Evolutionary conservation across 2,329 filamentous ascomycete genomes (phyloP).

Genomic region (Nemania sp.): DNA sequence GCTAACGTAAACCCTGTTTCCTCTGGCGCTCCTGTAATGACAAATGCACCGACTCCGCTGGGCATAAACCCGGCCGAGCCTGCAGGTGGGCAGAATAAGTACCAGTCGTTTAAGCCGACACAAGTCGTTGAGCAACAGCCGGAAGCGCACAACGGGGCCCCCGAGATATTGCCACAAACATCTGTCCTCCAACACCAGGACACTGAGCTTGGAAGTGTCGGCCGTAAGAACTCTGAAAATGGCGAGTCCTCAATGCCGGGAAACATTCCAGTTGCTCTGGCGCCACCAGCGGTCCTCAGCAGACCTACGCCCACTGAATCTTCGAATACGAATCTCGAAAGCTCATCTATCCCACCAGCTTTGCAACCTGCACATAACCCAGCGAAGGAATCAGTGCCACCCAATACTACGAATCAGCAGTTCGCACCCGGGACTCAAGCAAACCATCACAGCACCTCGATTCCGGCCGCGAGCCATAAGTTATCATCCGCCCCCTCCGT

Average conservation of each 20-base stretch:
- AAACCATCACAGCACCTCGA: slow-evolving; percentile 32
- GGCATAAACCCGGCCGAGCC: background rate
- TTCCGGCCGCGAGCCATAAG: background rate
- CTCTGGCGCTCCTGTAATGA: background rate
- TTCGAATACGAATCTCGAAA: slow-evolving; percentile 2
- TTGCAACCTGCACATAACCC: slow-evolving; percentile 27
- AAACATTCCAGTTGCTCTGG: slow-evolving; percentile 26
- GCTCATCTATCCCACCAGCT: slow-evolving; percentile 22
- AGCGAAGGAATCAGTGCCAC: slow-evolving; percentile 3
- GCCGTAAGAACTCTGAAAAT: slow-evolving; percentile 30
- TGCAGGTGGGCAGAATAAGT: slow-evolving; percentile 28
- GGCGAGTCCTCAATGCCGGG: slow-evolving; percentile 7
- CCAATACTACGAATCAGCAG: slow-evolving; percentile 10
- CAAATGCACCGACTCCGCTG: slow-evolving; percentile 11
- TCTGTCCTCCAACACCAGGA: slow-evolving; percentile 38
- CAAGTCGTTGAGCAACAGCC: slow-evolving; percentile 16
- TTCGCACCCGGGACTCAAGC: slow-evolving; percentile 28
- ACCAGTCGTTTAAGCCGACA: slow-evolving; percentile 32
- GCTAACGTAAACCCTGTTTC: slow-evolving; percentile 1
- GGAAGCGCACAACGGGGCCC: slow-evolving; percentile 16
- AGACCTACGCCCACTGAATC: slow-evolving; percentile 10
- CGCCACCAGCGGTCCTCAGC: slow-evolving; percentile 27
- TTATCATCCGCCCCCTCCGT: slow-evolving; percentile 25
- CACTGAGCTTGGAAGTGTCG: slow-evolving; percentile 32
- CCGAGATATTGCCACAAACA: slow-evolving; percentile 28